These are phyloP conservation scores for Penicillium sp. DNA, from an alignment of 2,329 filamentous ascomycete species.

Conservation along the genomic window DNA sequence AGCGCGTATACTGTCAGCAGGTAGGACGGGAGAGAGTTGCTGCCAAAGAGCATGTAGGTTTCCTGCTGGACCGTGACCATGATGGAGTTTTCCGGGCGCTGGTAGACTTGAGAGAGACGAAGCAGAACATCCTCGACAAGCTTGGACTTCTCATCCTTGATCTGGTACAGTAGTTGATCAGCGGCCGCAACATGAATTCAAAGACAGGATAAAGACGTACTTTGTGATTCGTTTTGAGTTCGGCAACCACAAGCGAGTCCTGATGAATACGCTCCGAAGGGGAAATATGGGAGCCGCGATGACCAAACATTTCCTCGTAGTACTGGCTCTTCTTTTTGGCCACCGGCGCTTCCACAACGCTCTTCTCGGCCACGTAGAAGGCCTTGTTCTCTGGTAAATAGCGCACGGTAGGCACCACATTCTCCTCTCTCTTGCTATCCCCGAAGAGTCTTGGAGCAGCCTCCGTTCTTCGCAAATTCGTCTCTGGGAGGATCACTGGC, in stretches of 20 bases:
- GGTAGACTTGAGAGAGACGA: constrained; percentile 69
- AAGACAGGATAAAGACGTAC: constrained; percentile 41
- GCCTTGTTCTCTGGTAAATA: constrained; percentile 15
- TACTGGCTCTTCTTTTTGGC: constrained; percentile 36
- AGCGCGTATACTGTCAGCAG: constrained; percentile 69
- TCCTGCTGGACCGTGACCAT: constrained; percentile 73
- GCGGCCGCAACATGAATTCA: neutral
- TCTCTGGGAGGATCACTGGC: constrained; percentile 12
- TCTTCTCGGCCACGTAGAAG: constrained; percentile 11
- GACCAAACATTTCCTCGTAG: constrained; percentile 39
- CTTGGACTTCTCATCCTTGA: constrained; percentile 71
- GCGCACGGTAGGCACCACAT: constrained; percentile 10
- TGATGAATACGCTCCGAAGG: constrained; percentile 48
- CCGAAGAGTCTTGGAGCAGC: constrained; percentile 23
- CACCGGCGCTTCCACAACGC: constrained; percentile 15
- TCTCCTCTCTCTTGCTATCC: constrained; percentile 25
- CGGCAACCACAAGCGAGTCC: constrained; percentile 58
- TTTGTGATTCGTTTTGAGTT: constrained; percentile 61
- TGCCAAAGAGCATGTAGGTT: constrained; percentile 68
- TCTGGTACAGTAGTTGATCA: constrained; percentile 21
- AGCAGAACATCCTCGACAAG: constrained; percentile 70
- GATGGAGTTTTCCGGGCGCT: constrained; percentile 67
- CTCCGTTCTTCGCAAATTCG: constrained; percentile 17
- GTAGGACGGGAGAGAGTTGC: constrained; percentile 75
- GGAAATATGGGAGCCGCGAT: constrained; percentile 34